Base-by-base conservation (phyloP, 768 basidiomycete genomes). In the Trametes cubensis region DNA sequence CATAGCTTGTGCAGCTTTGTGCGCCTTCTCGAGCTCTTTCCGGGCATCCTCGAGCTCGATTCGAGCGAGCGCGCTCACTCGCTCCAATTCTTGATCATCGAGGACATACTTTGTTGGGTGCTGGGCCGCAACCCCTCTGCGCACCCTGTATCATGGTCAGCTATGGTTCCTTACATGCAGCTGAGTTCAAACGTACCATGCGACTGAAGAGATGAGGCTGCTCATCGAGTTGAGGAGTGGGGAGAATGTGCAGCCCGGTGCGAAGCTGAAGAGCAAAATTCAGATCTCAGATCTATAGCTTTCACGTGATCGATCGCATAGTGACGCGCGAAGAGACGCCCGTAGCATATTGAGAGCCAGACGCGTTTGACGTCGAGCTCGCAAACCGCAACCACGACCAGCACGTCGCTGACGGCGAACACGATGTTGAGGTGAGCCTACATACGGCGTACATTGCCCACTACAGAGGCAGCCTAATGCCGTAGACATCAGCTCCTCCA, bases 11-110 rank as follows among this genome's bases (percentile, higher is more conserved):
- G 87, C 89, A 23, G 88, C 89, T 63, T 88, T 81, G 73, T 89
- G 90, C 30, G 92, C 92, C 26, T 87, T 83, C 77, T 92, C 86
- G 18, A 95, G 82, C 73, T 95, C 95, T 66, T 85, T 79, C 58
- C 87, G 86, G 10, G 95, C 95, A 79, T 95, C 94, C 65, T 96
- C 94, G 30, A 96, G 83, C 70, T 95, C 90, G 60, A 94, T 90
- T 55, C 86, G 78, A 15, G 95, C 94, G 25, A 99, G 82, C 21
- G 88, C 81, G 66, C 93, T 94, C 52, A 98, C 92, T 25, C 97
- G 86, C 70, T 90, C 86, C 14, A 98, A 80, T 75, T 99, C 97
- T 54, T 84, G 78, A 70, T 95, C 92, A 70, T 97, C 94, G 30
- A 98, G 85, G 54, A 90, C 82, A 74, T 98, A 98, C 78, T 91